Percentiles rank a stretch among this genome's conserved stretches.
Evolutionary conservation across 768 basidiomycete species (phyloP).

Genomic region (Amanita rimosa): DNA sequence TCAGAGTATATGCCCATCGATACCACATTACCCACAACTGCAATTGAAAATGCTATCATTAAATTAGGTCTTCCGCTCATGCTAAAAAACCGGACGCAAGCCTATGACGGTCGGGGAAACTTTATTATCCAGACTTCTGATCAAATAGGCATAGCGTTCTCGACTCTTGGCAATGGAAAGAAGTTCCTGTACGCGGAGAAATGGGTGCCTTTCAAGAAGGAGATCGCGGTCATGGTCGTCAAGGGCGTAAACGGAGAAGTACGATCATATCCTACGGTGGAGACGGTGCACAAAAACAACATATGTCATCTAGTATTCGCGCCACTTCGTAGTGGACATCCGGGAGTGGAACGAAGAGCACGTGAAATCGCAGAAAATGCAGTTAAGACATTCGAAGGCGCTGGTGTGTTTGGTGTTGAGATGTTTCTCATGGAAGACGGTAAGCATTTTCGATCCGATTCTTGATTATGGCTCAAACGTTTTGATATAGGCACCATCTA

Average conservation of each 20-base stretch:
- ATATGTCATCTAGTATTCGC: constrained; percentile 91
- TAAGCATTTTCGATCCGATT: constrained; percentile 15
- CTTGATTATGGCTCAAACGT: background rate
- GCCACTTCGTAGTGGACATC: constrained; percentile 58
- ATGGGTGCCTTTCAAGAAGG: constrained; percentile 81
- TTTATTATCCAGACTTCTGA: constrained; percentile 52
- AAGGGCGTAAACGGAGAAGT: constrained; percentile 65
- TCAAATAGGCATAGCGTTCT: constrained; percentile 39
- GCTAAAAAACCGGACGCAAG: constrained; percentile 92
- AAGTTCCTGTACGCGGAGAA: constrained; percentile 87
- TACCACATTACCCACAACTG: constrained; percentile 25
- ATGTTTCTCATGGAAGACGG: constrained; percentile 92
- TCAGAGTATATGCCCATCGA: constrained; percentile 55
- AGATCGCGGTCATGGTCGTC: constrained; percentile 97
- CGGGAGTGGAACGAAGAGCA: constrained; percentile 46
- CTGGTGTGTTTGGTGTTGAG: constrained; percentile 95
- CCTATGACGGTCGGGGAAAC: constrained; percentile 95
- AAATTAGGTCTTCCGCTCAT: constrained; percentile 79
- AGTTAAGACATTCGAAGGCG: constrained; percentile 68
- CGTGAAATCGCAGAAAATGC: constrained; percentile 71
- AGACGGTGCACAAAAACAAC: constrained; percentile 90
- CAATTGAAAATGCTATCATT: constrained; percentile 39
- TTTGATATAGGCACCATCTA: constrained; percentile 49
- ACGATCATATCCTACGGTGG: constrained; percentile 71
- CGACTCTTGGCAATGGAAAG: constrained; percentile 35